Evolutionary conservation across 305 asterid species (phyloP).

Genomic region (Fraxinus dipetala): DNA sequence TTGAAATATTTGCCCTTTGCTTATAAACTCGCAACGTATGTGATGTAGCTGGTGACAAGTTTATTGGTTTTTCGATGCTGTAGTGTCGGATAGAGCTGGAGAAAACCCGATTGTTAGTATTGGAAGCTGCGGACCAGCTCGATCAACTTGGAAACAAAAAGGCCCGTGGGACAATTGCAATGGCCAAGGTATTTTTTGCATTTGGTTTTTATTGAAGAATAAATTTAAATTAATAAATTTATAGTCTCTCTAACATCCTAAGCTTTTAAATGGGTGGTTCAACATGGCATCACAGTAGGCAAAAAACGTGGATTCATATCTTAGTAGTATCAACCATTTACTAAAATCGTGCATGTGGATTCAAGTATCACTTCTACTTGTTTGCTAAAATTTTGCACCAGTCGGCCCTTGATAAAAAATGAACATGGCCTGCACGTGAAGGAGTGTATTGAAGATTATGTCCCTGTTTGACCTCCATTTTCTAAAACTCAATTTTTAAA

Average conservation of each 20-base stretch:
- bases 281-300: not conserved
- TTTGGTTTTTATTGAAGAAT: not conserved
- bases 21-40: not conserved
- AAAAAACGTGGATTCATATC: not conserved
- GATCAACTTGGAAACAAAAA: conserved; percentile 73
- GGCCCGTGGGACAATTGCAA: conserved; percentile 84
- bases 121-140: conserved; percentile 96
- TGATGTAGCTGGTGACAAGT: not conserved
- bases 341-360: not conserved
- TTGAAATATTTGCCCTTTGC: not conserved
- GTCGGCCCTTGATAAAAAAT: not conserved
- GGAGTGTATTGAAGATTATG: not conserved
- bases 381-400: not conserved
- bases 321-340: not conserved
- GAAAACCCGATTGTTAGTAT: conserved; percentile 73
- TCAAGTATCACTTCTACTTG: not conserved
- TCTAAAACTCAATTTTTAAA: not conserved
- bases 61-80: not conserved
- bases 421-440: not conserved
- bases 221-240: not conserved
- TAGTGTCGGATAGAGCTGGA: conserved; percentile 94
- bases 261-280: not conserved
- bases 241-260: not conserved
- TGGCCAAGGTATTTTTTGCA: conserved; percentile 75
- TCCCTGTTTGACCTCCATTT: not conserved